These are phyloP conservation scores for Kuraishia capsulata DNA, from an alignment of 805 yeast species.

Conservation along the genomic window DNA sequence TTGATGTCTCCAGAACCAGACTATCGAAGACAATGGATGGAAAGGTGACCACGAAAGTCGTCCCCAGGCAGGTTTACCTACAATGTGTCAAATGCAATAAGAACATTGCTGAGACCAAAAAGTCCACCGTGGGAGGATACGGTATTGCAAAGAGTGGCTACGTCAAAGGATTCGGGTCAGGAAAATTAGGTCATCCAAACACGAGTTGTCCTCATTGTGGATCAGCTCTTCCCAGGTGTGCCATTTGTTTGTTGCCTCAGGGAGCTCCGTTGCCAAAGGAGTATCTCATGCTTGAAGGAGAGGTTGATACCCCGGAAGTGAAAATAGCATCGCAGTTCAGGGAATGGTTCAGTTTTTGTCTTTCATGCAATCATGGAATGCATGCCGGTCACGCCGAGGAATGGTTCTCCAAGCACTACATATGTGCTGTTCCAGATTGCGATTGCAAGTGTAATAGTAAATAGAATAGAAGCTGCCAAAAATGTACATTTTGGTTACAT, in stretches of 20 bases:
- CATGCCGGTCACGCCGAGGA: slow-evolving; percentile 95
- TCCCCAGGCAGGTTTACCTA: slow-evolving; percentile 68
- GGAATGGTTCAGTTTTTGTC: slow-evolving; percentile 88
- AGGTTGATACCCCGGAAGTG: not conserved
- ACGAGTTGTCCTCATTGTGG: slow-evolving; percentile 76
- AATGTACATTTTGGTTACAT: not conserved
- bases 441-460: slow-evolving; percentile 69
- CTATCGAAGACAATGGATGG: slow-evolving; percentile 48
- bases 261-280: slow-evolving; percentile 56
- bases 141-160: not conserved
- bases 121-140: not conserved
- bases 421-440: slow-evolving; percentile 95
- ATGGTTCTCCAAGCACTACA: slow-evolving; percentile 83
- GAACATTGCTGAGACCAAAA: slow-evolving; percentile 37
- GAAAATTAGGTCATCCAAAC: slow-evolving; percentile 3
- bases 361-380: slow-evolving; percentile 87
- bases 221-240: slow-evolving; percentile 80
- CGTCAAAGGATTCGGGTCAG: slow-evolving; percentile 4
- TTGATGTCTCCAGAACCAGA: slow-evolving; percentile 71
- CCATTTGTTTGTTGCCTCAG: slow-evolving; percentile 73
- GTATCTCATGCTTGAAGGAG: slow-evolving; percentile 8
- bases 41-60: slow-evolving; percentile 32
- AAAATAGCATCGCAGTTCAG: slow-evolving; percentile 38
- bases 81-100: slow-evolving; percentile 82
- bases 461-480: slow-evolving; percentile 8